Evolutionary conservation across 148 eudicot species (phyloP).

Genomic region (Spergularia marina): DNA sequence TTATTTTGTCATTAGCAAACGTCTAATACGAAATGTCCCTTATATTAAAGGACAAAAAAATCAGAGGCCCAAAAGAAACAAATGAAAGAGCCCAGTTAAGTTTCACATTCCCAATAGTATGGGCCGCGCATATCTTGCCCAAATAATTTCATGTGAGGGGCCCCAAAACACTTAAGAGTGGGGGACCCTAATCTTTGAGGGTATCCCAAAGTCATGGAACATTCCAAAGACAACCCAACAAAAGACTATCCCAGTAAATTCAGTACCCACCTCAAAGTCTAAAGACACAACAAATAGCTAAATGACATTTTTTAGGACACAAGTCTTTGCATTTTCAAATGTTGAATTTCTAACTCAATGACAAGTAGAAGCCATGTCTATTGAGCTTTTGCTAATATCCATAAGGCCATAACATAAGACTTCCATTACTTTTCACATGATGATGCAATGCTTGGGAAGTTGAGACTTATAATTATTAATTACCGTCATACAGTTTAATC

Average conservation of each 20-base stretch:
- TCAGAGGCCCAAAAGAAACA: constrained; percentile 19
- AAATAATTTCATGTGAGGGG: constrained; percentile 17
- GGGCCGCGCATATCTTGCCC: constrained; percentile 32
- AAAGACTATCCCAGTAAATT: constrained; percentile 13
- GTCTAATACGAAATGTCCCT: constrained; percentile 18
- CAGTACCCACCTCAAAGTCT: constrained; percentile 2
- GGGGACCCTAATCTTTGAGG: neutral
- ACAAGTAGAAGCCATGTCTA: constrained; percentile 10
- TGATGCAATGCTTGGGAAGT: too few species aligned
- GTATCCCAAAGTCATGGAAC: constrained; percentile 35
- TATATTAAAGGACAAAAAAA: constrained; percentile 11
- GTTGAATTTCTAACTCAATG: constrained; percentile 16
- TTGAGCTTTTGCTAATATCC: too few species aligned
- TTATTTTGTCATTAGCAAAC: constrained; percentile 19
- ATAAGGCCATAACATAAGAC: too few species aligned
- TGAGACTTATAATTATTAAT: too few species aligned
- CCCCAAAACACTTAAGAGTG: neutral
- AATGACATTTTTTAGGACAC: constrained; percentile 17
- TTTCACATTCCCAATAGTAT: constrained; percentile 34
- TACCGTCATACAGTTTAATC: too few species aligned
- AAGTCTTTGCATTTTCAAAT: neutral
- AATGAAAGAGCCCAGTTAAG: constrained; percentile 12
- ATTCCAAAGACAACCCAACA: constrained; percentile 37
- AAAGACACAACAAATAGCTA: constrained; percentile 23
- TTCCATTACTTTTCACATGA: too few species aligned